Conservation (phyloP, 768 basidiomycete genomes). For the Gloeopeniophorella convolvens region DNA sequence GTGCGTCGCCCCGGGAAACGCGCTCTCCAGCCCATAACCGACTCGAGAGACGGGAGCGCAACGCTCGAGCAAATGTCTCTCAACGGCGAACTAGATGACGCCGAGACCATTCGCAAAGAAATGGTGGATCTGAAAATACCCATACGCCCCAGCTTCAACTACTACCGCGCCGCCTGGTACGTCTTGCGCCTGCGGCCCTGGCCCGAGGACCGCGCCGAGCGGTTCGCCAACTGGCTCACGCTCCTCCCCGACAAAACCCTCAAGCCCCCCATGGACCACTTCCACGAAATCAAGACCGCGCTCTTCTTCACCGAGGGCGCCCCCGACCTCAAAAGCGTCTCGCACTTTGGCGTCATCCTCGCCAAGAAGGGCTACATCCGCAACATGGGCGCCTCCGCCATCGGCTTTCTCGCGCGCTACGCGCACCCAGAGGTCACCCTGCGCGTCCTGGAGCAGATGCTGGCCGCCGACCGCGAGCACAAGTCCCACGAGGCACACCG, state of each 20-base stretch:
- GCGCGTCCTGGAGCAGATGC: conserved; percentile 34
- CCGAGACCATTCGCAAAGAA: conserved; percentile 35
- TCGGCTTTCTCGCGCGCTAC: conserved; percentile 41
- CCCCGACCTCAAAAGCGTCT: conserved; percentile 33
- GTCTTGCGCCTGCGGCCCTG: conserved; percentile 23
- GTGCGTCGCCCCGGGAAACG: too few relatives aligned
- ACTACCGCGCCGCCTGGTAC: conserved; percentile 33
- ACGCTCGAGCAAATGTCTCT: conserved; percentile 28
- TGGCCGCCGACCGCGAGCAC: conserved; percentile 26
- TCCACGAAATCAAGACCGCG: conserved; percentile 29
- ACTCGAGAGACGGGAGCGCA: too few relatives aligned
- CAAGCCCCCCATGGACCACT: conserved; percentile 1
- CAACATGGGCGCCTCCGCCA: conserved; percentile 11
- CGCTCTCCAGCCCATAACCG: too few relatives aligned
- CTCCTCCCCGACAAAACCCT: conserved; percentile 29
- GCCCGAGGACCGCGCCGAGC: conserved; percentile 20
- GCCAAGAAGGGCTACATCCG: conserved; percentile 41
- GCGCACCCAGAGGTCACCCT: conserved; percentile 30
- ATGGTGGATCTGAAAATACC: conserved; percentile 32
- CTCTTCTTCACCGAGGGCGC: conserved; percentile 27
- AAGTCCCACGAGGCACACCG: too few relatives aligned
- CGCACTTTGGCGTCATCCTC: conserved; percentile 38
- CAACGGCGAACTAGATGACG: conserved; percentile 28
- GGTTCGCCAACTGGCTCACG: conserved; percentile 38
- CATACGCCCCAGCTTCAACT: conserved; percentile 33